Base-by-base conservation (phyloP, 2,329 filamentous ascomycete species). In the Pseudogymnoascus sp. region DNA sequence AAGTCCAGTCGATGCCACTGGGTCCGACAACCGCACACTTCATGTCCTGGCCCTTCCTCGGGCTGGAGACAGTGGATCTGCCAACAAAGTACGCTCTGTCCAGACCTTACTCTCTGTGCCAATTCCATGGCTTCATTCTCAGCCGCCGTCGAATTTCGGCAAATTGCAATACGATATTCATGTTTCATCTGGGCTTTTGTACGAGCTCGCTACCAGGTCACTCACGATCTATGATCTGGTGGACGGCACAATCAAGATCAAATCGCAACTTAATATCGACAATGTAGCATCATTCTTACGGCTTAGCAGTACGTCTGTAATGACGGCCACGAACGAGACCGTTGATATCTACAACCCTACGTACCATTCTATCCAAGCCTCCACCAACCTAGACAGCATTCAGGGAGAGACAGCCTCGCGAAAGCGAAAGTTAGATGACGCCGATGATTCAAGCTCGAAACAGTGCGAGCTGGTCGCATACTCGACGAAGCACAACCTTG, bases 281-380 rank as follows among this genome's bases (percentile, higher is more conserved):
- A 79, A 76, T 1, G 77, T 85, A 2, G 77, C 78, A 19, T 88
- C 87, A 1, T 90, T 91, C 68, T 71, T 88, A 6, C 81, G 86
- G 6, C 76, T 92, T 0, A 89, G 87, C 6, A 83, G 82, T 63
- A 84, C 87, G 6, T 84, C 88, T 4, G 73, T 90, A 1, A 78
- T 92, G 49, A 80, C 84, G 1, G 78, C 83, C n/a, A 85, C 85
- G 0, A 69, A 78, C 0, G 74, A 78, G 8, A 78, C 80, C 0
- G 81, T 89, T 41, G 80, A 77, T 43, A 78, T 90, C 12, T 89
- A 88, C 71, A 91, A 91, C 72, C 83, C 87, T 35, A 83, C 86
- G 64, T 92, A 86, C 71, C 82, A 76, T 61, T 81, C 81, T 5
- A 66, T 78, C 3, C 75, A 82, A 65, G 77, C 76, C 1, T 73